phyloP scores from a whole-genome alignment of 352 stramenopile species.

The Labyrinthula sp. region DNA sequence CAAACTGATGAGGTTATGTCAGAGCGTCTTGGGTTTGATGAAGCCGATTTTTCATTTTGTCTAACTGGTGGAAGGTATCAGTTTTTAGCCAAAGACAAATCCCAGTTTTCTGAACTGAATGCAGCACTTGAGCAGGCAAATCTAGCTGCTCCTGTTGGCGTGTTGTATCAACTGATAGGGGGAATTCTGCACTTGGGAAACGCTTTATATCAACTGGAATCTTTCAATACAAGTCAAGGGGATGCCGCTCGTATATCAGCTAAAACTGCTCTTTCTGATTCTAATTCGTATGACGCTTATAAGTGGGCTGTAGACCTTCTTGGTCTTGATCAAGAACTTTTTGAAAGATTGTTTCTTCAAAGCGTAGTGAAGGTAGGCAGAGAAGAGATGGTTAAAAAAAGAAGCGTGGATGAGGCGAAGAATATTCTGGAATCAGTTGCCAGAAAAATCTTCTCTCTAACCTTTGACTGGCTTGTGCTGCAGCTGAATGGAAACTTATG shows the following conservation, averaged over 20 bases:
- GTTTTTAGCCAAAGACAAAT: conserved; percentile 12
- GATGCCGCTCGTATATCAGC: no score
- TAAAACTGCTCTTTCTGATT: no score
- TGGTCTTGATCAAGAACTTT: conserved; percentile 3
- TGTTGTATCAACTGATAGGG: conserved; percentile 6
- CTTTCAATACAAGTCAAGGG: conserved; percentile 1
- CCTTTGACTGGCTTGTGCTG: conserved; percentile 20
- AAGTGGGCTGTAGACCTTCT: conserved; percentile 2
- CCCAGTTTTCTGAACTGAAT: conserved; percentile 11
- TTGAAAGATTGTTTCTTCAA: conserved; percentile 4
- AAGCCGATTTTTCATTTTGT: no score
- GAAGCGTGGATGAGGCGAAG: conserved; percentile 34
- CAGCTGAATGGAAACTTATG: conserved; percentile 53
- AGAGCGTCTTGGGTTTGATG: no score
- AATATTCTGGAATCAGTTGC: conserved; percentile 69
- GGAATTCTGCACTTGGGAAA: conserved; percentile 24
- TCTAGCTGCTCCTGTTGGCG: background rate
- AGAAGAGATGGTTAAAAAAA: conserved; percentile 10
- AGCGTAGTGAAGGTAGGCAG: conserved; percentile 22
- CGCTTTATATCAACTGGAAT: conserved; percentile 9
- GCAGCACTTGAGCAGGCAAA: conserved; percentile 14
- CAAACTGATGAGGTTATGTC: no score
- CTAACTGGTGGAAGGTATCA: no score
- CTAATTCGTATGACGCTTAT: background rate
- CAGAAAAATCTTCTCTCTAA: conserved; percentile 39